Evolutionary conservation across 169 alveolate species (phyloP), one percentile per base, ranked within the genome.

Genomic region (Cryptosporidium ubiquitum): DNA sequence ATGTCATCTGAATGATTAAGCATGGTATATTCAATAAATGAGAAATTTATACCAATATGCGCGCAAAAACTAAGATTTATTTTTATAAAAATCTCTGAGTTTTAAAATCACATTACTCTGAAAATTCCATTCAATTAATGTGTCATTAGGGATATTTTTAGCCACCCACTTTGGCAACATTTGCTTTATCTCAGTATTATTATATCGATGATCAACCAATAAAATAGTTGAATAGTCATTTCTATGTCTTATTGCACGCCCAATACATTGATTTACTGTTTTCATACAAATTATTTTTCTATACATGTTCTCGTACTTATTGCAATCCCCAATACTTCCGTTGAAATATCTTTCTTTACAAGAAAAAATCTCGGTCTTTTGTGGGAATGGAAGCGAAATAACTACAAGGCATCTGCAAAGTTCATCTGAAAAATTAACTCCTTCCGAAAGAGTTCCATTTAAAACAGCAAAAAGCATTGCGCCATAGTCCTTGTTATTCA

Each of bases 181-280:
- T 20, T 84, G 70, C 29, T 51, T 86, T 26, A 94, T 47, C 42
- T 79, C 91, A 29, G 57, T 26, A 23, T 52, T 84, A 1, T 84
- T 69, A 69, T 91, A 94, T 37, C 99, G 93, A 29, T 91, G 55
- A 85, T 98, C 99, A 18, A 97, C 94, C 73, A 97, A 95, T 37
- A 97, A 57, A 42, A 97, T 92, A 1, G 97, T 93, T 1, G 99
- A 97, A 93, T 95, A 98, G 92, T 98, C 99, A 57, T 94, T 86
- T 33, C 91, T 95, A 91, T 98, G 99, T 44, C 99, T 93, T 69
- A 98, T 96, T 16, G 99, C 98, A 70, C 99, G 94, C 57, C 99
- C 99, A 31, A 98, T 96, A 49, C 99, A 93, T 93, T 98, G 98
- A 86, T 98, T 98, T 31, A 98, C 96, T 6, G 97, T 94, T 93